Percentiles rank a stretch among this genome's conserved stretches.
phyloP scores from a whole-genome alignment of 345 rosid species.

The Populus ilicifolia region DNA sequence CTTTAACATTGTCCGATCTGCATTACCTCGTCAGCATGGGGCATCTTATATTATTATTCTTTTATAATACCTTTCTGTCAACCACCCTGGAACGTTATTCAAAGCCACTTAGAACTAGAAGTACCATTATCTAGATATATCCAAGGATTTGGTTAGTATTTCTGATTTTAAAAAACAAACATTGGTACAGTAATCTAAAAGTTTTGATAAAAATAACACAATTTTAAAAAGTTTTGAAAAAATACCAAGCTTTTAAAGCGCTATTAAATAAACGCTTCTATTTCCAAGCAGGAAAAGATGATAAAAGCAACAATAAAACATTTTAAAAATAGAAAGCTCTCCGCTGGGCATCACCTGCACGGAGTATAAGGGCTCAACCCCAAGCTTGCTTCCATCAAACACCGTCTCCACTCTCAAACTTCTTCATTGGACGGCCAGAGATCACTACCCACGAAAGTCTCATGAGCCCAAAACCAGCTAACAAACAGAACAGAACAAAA shows the following conservation, averaged over 20 bases:
- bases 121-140: neutral
- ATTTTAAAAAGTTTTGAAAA: too few species aligned
- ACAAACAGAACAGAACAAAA: neutral
- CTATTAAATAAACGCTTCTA: too few species aligned
- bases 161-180: too few species aligned
- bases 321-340: slow-evolving; percentile 34
- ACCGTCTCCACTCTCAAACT: slow-evolving; percentile 90
- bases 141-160: neutral
- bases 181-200: too few species aligned
- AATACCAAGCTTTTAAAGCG: too few species aligned
- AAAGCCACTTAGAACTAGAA: neutral
- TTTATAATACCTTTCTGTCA: neutral
- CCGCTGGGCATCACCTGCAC: slow-evolving; percentile 79
- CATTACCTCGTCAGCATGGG: too few species aligned
- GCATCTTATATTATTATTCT: neutral
- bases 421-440: slow-evolving; percentile 83
- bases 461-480: neutral
- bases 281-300: too few species aligned
- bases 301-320: too few species aligned
- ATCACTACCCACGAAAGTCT: slow-evolving; percentile 40
- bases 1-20: neutral
- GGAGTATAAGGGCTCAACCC: slow-evolving; percentile 67
- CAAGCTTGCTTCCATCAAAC: slow-evolving; percentile 97
- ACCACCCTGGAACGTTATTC: neutral
- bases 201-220: too few species aligned